Percentiles rank a stretch among this genome's conserved stretches.
Evolutionary conservation across 768 basidiomycete species (phyloP).

Genomic region (Lentinula detonsa): DNA sequence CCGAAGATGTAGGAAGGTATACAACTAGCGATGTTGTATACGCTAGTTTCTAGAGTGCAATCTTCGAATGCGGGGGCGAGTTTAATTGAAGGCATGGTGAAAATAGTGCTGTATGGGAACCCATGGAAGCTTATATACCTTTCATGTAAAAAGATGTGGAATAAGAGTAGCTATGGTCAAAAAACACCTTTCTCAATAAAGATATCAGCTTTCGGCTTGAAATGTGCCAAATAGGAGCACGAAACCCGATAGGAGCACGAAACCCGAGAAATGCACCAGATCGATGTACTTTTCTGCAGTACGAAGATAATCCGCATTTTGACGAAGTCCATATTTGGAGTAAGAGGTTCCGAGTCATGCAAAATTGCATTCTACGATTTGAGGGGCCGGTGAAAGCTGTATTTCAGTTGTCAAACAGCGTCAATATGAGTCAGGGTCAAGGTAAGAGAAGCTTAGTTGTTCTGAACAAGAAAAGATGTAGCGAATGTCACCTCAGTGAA

Average conservation of each 20-base stretch:
- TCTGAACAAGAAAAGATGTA: too few relatives aligned
- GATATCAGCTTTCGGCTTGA: background rate
- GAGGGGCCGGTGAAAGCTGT: background rate
- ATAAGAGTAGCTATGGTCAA: background rate
- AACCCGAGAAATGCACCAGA: background rate
- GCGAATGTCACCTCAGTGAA: too few relatives aligned
- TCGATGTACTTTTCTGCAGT: background rate
- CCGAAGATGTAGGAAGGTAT: conserved; percentile 26
- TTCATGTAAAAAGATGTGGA: background rate
- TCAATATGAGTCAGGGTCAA: background rate
- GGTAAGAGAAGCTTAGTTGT: background rate
- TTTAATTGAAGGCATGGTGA: background rate
- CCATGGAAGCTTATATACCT: too few relatives aligned
- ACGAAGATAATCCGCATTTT: background rate
- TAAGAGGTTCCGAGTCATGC: background rate
- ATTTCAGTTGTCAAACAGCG: background rate
- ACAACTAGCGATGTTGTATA: conserved; percentile 11
- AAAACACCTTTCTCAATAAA: background rate
- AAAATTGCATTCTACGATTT: background rate
- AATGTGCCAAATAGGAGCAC: background rate
- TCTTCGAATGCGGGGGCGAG: background rate
- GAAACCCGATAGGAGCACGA: background rate
- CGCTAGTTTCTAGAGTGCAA: background rate
- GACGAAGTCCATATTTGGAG: background rate
- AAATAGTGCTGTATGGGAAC: background rate